A percentile compares a stretch with the other conserved stretches of the same genome.
phyloP scores from a whole-genome alignment of 352 stramenopile species.

The Globisporangium canariense region DNA sequence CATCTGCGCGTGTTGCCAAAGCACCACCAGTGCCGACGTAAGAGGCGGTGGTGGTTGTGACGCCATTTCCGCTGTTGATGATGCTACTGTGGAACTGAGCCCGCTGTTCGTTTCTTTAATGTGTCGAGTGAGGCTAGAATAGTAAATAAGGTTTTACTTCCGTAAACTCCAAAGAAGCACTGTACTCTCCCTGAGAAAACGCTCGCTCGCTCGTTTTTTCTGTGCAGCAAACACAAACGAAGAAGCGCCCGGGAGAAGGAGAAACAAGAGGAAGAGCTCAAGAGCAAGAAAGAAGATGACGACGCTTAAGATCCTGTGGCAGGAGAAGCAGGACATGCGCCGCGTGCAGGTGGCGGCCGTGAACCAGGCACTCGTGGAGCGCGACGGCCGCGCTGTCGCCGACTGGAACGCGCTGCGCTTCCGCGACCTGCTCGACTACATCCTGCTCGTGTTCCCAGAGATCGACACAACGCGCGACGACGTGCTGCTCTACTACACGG shows the following conservation, averaged over 20 bases:
- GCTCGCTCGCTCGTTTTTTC: neutral
- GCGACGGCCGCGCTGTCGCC: constrained; percentile 35
- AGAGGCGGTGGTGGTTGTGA: neutral
- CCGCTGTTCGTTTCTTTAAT: too few relatives aligned
- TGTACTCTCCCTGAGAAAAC: neutral
- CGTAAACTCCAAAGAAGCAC: neutral
- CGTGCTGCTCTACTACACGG: constrained; percentile 77
- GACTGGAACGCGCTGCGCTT: constrained; percentile 41
- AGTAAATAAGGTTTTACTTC: too few relatives aligned
- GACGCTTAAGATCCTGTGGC: constrained; percentile 85
- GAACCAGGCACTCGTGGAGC: constrained; percentile 48
- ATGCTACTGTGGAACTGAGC: neutral
- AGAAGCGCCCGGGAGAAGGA: neutral
- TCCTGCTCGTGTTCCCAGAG: constrained; percentile 66
- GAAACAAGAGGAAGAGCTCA: neutral
- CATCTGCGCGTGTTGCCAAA: neutral
- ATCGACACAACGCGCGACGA: constrained; percentile 28
- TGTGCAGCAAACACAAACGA: neutral
- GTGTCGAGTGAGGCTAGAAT: too few relatives aligned
- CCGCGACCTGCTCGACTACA: constrained; percentile 62
- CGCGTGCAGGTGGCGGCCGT: constrained; percentile 72
- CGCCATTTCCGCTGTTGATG: neutral
- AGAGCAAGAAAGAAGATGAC: constrained; percentile 34
- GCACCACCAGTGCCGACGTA: neutral
- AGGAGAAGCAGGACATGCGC: constrained; percentile 82